These are phyloP conservation scores for Salix purpurea DNA, from an alignment of 345 rosid genomes.

Conservation along the genomic window DNA sequence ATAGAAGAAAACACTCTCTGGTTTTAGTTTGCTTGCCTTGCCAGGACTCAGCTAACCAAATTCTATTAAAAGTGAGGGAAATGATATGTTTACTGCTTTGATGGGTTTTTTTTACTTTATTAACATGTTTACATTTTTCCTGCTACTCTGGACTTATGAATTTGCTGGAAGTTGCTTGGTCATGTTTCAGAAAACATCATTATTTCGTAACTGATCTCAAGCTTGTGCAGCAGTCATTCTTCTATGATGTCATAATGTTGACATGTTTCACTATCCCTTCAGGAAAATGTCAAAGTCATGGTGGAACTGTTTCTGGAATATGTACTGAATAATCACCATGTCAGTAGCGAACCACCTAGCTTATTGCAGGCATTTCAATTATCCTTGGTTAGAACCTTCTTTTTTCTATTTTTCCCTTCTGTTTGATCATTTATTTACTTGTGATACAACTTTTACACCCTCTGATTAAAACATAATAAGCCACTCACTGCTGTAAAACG, in stretches of 20 bases:
- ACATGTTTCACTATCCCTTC: constrained; percentile 28
- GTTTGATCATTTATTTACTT: not conserved
- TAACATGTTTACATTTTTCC: not conserved
- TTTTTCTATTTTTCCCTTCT: not conserved
- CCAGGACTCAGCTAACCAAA: not conserved
- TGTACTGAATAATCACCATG: constrained; percentile 61
- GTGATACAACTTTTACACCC: not conserved
- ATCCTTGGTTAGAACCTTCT: constrained; percentile 58
- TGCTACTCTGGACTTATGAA: not conserved
- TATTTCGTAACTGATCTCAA: not conserved
- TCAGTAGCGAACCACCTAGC: constrained; percentile 50
- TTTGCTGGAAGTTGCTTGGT: not conserved
- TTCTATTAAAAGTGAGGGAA: not conserved
- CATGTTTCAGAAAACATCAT: not conserved
- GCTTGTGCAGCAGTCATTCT: not conserved
- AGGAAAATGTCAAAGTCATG: constrained; percentile 62
- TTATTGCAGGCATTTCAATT: constrained; percentile 78
- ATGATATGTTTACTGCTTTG: not conserved
- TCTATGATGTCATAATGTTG: not conserved
- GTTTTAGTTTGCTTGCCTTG: not conserved
- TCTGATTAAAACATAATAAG: too few species aligned
- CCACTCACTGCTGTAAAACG: too few species aligned
- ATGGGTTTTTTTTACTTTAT: not conserved
- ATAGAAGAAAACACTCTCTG: not conserved
- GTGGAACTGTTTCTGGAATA: constrained; percentile 60